phyloP scores from a whole-genome alignment of 2,329 filamentous ascomycete genomes.

The Calonectria hawksworthii region DNA sequence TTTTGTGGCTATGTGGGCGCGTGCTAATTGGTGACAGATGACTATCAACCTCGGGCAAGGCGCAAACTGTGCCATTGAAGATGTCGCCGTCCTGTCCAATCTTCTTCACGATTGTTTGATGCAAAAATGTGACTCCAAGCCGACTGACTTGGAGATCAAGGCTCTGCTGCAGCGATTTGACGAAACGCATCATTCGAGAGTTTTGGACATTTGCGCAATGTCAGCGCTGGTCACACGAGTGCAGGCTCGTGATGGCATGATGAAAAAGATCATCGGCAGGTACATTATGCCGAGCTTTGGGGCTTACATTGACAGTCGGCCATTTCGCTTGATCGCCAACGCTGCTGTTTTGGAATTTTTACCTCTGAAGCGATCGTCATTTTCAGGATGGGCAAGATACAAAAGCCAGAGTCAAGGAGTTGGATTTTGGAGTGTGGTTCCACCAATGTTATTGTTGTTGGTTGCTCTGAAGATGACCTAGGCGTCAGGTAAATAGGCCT shows the following conservation, averaged over 20 bases:
- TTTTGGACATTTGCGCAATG: background rate
- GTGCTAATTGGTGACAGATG: background rate
- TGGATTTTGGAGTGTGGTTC: background rate
- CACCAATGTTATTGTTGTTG: background rate
- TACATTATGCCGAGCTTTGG: background rate
- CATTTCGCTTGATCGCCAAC: background rate
- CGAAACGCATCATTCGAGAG: background rate
- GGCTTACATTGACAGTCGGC: background rate
- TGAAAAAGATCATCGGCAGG: background rate
- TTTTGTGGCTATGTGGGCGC: background rate
- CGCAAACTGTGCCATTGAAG: background rate
- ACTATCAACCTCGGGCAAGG: background rate
- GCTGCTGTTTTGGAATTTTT: background rate
- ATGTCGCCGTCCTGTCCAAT: background rate
- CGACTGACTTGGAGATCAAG: background rate
- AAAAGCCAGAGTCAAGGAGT: background rate
- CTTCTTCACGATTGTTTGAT: background rate
- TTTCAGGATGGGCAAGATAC: background rate
- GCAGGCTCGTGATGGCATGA: background rate
- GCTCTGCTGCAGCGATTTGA: background rate
- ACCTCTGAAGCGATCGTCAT: background rate
- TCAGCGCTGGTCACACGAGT: background rate
- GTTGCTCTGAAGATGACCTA: background rate
- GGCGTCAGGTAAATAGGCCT: background rate
- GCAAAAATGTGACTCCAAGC: background rate